These are phyloP conservation scores for Alnus glutinosa DNA, from an alignment of 306 rosid species.

Conservation along the genomic window DNA sequence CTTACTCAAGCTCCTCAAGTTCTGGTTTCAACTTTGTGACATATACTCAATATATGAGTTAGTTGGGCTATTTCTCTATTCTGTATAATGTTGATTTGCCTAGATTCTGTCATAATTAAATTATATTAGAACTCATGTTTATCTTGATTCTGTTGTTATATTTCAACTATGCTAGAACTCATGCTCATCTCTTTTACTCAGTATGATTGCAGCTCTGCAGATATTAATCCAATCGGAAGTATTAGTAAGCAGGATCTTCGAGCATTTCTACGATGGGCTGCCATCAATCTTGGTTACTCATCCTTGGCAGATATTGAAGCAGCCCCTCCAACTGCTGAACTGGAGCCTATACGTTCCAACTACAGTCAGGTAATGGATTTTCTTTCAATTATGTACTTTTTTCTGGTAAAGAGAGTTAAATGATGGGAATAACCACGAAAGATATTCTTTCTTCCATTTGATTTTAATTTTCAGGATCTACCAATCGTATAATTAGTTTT, in stretches of 20 bases:
- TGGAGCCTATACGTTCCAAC: conserved; percentile 91
- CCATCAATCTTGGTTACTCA: conserved; percentile 74
- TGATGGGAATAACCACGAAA: neutral
- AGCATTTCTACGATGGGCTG: conserved; percentile 86
- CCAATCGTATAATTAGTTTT: neutral
- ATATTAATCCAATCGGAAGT: conserved; percentile 94
- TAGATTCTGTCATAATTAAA: neutral
- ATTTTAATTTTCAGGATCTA: neutral
- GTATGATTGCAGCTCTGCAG: conserved; percentile 98
- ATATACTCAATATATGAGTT: neutral
- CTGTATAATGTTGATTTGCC: neutral
- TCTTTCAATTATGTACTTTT: neutral
- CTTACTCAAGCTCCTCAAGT: conserved; percentile 9
- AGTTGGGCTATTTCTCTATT: neutral
- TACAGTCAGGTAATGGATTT: conserved; percentile 70
- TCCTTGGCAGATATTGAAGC: conserved; percentile 90
- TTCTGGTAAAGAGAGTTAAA: neutral
- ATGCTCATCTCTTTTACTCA: conserved; percentile 34
- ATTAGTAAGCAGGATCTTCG: conserved; percentile 91
- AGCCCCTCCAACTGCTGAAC: conserved; percentile 98
- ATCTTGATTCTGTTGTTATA: neutral
- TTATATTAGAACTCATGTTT: neutral
- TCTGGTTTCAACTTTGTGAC: neutral
- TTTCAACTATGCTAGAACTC: neutral
- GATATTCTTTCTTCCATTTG: neutral